Conservation (phyloP, 2,329 filamentous ascomycete genomes). For the Beauveria scarabaeidicola region DNA sequence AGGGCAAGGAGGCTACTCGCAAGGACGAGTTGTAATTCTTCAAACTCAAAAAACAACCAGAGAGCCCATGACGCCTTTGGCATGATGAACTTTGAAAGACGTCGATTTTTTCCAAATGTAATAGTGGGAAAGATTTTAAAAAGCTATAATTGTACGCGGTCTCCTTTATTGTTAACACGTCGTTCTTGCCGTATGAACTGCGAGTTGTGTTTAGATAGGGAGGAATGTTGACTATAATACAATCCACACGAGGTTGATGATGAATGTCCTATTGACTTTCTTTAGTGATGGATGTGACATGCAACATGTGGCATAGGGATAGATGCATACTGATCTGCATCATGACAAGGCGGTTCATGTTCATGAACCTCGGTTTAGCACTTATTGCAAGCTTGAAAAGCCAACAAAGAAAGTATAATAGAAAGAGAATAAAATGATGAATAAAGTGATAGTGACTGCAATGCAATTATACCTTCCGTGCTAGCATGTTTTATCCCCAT, state of each 20-base stretch:
- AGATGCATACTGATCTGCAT: no score
- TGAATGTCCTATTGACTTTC: not conserved
- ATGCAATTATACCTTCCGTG: not conserved
- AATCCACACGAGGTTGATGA: not conserved
- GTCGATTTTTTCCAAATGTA: not conserved
- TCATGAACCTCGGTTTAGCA: no score
- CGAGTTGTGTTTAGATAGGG: not conserved
- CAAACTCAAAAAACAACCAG: not conserved
- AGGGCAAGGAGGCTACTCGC: constrained; percentile 49
- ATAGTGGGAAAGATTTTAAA: not conserved
- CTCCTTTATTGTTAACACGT: not conserved
- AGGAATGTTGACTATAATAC: not conserved
- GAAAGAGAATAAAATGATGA: not conserved
- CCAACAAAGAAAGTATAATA: not conserved
- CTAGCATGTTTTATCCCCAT: not conserved
- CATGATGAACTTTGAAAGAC: not conserved
- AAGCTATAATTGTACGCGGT: constrained; percentile 3
- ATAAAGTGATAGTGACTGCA: not conserved
- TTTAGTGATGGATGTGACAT: no score
- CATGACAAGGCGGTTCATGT: no score
- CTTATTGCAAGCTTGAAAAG: no score
- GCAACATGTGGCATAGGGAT: no score
- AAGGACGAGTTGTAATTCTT: constrained; percentile 28
- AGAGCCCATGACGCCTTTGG: not conserved
- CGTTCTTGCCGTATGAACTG: not conserved